Conservation (phyloP, 768 basidiomycete genomes). For the Boletus vermiculosoides region DNA sequence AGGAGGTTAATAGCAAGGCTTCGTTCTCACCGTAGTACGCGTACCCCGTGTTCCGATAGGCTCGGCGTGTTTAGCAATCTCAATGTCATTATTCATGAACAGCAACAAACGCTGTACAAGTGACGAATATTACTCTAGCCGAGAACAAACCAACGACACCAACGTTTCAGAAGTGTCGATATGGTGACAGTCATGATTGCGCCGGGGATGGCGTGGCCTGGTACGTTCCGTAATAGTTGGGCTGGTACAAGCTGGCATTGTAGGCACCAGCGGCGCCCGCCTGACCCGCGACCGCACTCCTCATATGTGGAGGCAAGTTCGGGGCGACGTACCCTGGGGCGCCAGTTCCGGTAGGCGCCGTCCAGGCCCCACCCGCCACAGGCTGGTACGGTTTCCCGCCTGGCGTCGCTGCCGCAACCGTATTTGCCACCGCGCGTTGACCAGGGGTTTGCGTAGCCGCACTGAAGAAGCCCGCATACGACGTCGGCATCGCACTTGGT, state of each 20-base stretch:
- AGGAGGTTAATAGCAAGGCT: no score
- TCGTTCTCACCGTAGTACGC: no score
- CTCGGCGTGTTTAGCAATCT: not conserved
- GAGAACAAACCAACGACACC: not conserved
- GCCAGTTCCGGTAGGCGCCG: constrained; percentile 26
- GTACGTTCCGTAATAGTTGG: constrained; percentile 34
- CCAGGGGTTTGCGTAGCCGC: constrained; percentile 29
- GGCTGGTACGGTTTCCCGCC: constrained; percentile 34
- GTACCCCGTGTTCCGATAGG: not conserved
- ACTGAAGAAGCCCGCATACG: constrained; percentile 44
- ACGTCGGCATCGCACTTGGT: constrained; percentile 30
- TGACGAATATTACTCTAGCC: constrained; percentile 23
- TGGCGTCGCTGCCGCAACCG: constrained; percentile 37
- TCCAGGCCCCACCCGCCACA: constrained; percentile 21
- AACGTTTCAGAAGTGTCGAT: not conserved
- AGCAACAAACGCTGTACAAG: constrained; percentile 10
- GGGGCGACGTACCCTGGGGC: constrained; percentile 32
- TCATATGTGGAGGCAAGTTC: constrained; percentile 44
- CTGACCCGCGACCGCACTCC: constrained; percentile 27
- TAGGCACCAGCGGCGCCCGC: constrained; percentile 20
- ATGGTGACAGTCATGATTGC: constrained; percentile 21
- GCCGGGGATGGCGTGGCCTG: constrained; percentile 33
- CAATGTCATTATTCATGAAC: constrained; percentile 20
- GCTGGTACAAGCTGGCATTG: constrained; percentile 24
- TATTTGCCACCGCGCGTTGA: constrained; percentile 57